Evolutionary conservation across 2,329 filamentous ascomycete genomes (phyloP), one percentile per base, ranked within the genome.

Genomic region (Fusarium multiceps): DNA sequence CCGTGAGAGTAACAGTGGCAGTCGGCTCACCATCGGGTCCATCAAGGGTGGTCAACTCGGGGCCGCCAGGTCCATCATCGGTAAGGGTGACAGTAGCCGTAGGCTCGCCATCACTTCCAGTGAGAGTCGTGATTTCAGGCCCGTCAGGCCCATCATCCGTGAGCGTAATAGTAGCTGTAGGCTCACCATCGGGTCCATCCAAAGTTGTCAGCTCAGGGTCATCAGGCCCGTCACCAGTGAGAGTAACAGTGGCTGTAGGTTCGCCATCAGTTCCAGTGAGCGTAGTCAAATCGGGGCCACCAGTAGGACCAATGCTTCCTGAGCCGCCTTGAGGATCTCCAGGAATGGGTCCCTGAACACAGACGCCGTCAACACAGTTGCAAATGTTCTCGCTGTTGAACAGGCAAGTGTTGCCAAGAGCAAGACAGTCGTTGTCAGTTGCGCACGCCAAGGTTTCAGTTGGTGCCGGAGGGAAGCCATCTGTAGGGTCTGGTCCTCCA

Each of bases 351-450:
- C 54, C 47, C 25, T 64, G 65, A 6, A 54, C 16, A 7, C 66
- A 69, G 2, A 69, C 23, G 4, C 42, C 60, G 10, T 63, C 59
- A 2, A 48, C 20, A 16, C 66, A 69, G 12, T 27, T 51, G 2
- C 66, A 69, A 2, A 66, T 18, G 16, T 62, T 69, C 16, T 62
- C 5, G 2, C 23, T 23, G 5, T 43, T 43, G 18, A 56, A 37
- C 0, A 66, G 7, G 5, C 66, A 69, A 4, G 69, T 32, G 2
- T 54, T 37, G 9, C 43, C n/a, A 7, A 66, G 40, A 9, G 23
- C 23, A 13, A 69, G 8, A 25, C 66, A 69, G 11, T 69, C 66
- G 0, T 40, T 25, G 3, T 69, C 66, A 30, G 37, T 46, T 8
- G 21, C 18, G 6, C 62, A 65, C 3, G 46, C 34, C 2, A 46